Conservation (phyloP, 2,329 filamentous ascomycete species). For the Allantophomopsis lycopodina region DNA sequence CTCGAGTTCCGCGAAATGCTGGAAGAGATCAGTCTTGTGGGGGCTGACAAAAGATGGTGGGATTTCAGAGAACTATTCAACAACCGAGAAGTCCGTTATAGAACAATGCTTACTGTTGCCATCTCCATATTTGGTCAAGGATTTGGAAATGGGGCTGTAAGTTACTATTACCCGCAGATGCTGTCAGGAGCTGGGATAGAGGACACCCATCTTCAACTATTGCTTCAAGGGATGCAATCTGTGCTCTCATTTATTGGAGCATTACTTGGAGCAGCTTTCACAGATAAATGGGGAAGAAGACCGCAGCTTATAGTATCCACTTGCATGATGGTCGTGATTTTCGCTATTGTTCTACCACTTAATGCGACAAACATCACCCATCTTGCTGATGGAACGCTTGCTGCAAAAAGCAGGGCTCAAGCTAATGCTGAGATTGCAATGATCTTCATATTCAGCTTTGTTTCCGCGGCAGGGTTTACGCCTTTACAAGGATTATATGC, state of each 20-base stretch:
- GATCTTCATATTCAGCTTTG: slow-evolving; percentile 20
- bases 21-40: slow-evolving; percentile 29
- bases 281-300: slow-evolving; percentile 29
- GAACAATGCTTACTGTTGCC: slow-evolving; percentile 30
- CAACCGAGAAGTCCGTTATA: slow-evolving; percentile 29
- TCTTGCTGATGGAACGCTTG: slow-evolving; percentile 15
- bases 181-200: slow-evolving; percentile 27
- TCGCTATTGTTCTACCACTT: slow-evolving; percentile 25
- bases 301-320: slow-evolving; percentile 28
- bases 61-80: slow-evolving; percentile 39
- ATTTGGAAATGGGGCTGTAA: slow-evolving; percentile 28
- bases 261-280: slow-evolving; percentile 26
- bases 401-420: slow-evolving; percentile 20
- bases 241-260: slow-evolving; percentile 27
- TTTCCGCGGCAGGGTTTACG: slow-evolving; percentile 27
- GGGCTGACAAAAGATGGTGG: slow-evolving; percentile 42
- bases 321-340: slow-evolving; percentile 22
- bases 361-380: slow-evolving; percentile 21
- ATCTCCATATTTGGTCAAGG: slow-evolving; percentile 36
- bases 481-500: slow-evolving; percentile 31
- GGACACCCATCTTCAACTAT: slow-evolving; percentile 23
- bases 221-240: slow-evolving; percentile 27
- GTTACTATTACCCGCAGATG: slow-evolving; percentile 28
- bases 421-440: slow-evolving; percentile 27
- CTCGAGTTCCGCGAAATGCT: slow-evolving; percentile 41